Base-by-base conservation (phyloP, 2,329 filamentous ascomycete genomes). In the Fusarium avenaceum region DNA sequence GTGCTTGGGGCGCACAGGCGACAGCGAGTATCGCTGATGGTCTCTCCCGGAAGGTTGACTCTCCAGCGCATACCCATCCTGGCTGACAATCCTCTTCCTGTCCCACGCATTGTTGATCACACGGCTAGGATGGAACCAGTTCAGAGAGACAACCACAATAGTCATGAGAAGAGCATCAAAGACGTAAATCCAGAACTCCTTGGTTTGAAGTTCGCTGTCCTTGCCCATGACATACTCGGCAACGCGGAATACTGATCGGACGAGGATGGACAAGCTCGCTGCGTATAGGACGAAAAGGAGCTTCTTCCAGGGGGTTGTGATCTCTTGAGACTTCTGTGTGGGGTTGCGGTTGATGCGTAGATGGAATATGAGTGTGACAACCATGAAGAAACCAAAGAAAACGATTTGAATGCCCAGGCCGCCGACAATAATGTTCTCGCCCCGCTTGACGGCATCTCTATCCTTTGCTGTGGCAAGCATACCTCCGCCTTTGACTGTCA, bases 331-430 rank as follows among this genome's bases (percentile, higher is more conserved):
- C 26, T 59, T 62, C 14, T 51, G 49, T 0, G 65, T 73, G 0
- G 70, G 73, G 11, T 60, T 53, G 19, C 47, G 48, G n/a, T 48
- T 59, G 56, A 77, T 73, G 14, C 75, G 70, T 3, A 66, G 47
- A 60, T 87, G 82, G 72, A 87, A 87, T 1, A 83, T 66, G 4
- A 80, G 69, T 0, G 84, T 80, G 0, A 82, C 79, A 3, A 83
- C 47, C 35, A 87, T 77, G 69, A 89, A 89, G 54, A 87, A 77
- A 2, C 79, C 79, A 53, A 89, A 88, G 60, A 85, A 82, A 19
- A 86, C 43, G 19, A 89, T 80, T 70, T 89, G 87, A 7, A 88
- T 76, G 14, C 83, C 75, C 2, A 89, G 76, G 3, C 87, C 87
- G 4, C 72, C 82, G 9, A 88, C 75, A 7, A 88, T 83, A 44